Percentiles rank a stretch among this genome's conserved stretches.
phyloP scores from a whole-genome alignment of 2,329 filamentous ascomycete genomes.

The Calonectria honghensis region DNA sequence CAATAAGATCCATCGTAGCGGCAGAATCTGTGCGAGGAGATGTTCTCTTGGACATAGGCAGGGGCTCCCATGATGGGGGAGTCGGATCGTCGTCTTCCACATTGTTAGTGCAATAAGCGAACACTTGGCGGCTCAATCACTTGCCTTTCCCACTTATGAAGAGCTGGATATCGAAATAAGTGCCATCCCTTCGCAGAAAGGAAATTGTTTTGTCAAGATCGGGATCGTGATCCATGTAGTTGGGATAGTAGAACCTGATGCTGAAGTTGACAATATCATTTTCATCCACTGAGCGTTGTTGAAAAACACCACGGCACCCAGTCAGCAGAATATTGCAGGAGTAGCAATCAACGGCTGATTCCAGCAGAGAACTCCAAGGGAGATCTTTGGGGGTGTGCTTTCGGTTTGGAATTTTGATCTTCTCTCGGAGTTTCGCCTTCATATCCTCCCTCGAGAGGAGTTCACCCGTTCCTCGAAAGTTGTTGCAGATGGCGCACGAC shows the following conservation, averaged over 20 bases:
- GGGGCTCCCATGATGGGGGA: slow-evolving; percentile 27
- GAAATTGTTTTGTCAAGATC: neutral
- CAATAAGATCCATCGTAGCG: neutral
- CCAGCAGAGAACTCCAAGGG: neutral
- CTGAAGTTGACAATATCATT: neutral
- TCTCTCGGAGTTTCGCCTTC: neutral
- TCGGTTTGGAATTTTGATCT: neutral
- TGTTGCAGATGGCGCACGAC: slow-evolving; percentile 14
- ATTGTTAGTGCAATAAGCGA: neutral
- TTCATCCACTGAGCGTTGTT: neutral
- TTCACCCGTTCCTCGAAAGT: neutral
- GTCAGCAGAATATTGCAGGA: neutral
- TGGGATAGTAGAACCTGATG: slow-evolving; percentile 2
- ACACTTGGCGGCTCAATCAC: neutral
- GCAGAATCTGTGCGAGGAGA: slow-evolving; percentile 14
- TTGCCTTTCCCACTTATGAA: slow-evolving; percentile 15
- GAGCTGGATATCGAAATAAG: slow-evolving; percentile 27
- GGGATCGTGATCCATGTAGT: neutral
- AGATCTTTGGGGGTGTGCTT: neutral
- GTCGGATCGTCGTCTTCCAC: neutral
- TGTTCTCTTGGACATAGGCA: slow-evolving; percentile 23
- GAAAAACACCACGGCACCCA: slow-evolving; percentile 6
- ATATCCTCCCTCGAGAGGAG: neutral
- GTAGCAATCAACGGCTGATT: neutral
- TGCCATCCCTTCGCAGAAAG: slow-evolving; percentile 10